These are phyloP conservation scores for Backusella circina DNA, from an alignment of 192 early-diverging fungal species.

Conservation along the genomic window DNA sequence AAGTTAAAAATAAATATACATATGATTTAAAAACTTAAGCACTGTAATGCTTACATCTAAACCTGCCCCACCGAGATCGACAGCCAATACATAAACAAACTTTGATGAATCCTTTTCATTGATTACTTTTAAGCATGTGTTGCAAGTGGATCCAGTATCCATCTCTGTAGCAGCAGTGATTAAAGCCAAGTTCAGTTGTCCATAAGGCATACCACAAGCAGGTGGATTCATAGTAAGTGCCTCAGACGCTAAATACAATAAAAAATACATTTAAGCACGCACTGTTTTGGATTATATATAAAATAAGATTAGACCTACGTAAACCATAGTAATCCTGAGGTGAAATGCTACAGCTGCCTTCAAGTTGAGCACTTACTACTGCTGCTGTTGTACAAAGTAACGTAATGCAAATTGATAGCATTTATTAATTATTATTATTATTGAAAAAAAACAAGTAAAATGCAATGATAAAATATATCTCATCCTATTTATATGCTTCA, in stretches of 20 bases:
- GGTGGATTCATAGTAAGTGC: slow-evolving; percentile 45
- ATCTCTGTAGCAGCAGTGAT: slow-evolving; percentile 51
- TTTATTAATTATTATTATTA: not conserved
- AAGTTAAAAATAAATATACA: not conserved
- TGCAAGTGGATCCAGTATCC: slow-evolving; percentile 41
- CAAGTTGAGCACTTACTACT: not conserved
- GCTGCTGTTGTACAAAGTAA: not conserved
- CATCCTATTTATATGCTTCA: not conserved
- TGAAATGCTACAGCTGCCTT: not conserved
- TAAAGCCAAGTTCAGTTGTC: slow-evolving; percentile 41
- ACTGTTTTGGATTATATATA: not conserved
- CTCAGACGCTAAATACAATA: slow-evolving; percentile 17
- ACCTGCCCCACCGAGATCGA: slow-evolving; percentile 50
- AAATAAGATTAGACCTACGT: slow-evolving; percentile 2
- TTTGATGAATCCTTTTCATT: slow-evolving; percentile 36
- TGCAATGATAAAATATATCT: not conserved
- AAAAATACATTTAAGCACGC: not conserved
- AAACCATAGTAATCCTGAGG: slow-evolving; percentile 17
- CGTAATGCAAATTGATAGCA: not conserved
- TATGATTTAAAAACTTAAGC: not conserved
- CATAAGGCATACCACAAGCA: slow-evolving; percentile 54
- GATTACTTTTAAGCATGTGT: slow-evolving; percentile 48
- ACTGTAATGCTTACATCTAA: slow-evolving; percentile 42
- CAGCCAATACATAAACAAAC: slow-evolving; percentile 48
- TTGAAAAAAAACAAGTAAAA: not conserved